These are phyloP conservation scores for Comarum palustre DNA, from an alignment of 306 rosid genomes.

Conservation along the genomic window DNA sequence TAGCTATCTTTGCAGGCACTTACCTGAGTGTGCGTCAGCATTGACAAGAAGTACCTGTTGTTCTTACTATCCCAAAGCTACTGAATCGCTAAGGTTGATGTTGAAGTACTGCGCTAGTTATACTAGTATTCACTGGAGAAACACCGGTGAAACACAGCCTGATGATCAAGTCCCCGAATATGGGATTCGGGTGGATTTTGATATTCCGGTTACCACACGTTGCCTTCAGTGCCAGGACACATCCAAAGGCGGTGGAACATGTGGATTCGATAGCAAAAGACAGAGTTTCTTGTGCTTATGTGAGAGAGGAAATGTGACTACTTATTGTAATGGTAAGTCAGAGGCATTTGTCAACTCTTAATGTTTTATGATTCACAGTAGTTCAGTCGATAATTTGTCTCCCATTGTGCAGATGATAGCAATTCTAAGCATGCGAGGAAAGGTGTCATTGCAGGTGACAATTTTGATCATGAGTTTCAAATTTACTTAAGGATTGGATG, in stretches of 20 bases:
- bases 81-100: conserved; percentile 74
- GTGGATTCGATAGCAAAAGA: conserved; percentile 59
- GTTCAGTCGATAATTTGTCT: not conserved
- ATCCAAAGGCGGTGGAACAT: conserved; percentile 73
- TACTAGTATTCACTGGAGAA: conserved; percentile 85
- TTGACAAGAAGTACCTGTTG: conserved; percentile 59
- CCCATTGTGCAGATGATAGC: conserved; percentile 56
- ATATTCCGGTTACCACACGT: conserved; percentile 62
- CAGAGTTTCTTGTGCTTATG: conserved; percentile 72
- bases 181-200: conserved; percentile 79
- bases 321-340: conserved; percentile 67
- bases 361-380: not conserved
- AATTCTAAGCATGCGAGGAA: conserved; percentile 44
- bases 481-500: not conserved
- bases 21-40: conserved; percentile 63
- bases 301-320: conserved; percentile 61
- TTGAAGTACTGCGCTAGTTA: conserved; percentile 69
- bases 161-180: conserved; percentile 87
- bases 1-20: conserved; percentile 77
- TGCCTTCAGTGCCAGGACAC: conserved; percentile 88
- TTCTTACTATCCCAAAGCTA: conserved; percentile 77
- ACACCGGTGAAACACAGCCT: conserved; percentile 61
- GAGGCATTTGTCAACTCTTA: not conserved
- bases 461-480: not conserved
- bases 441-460: conserved; percentile 74